A percentile compares a stretch with the other conserved stretches of the same genome.
These are phyloP conservation scores for Colletotrichum eremochloae DNA, from an alignment of 2,329 filamentous ascomycete species.

Conservation along the genomic window DNA sequence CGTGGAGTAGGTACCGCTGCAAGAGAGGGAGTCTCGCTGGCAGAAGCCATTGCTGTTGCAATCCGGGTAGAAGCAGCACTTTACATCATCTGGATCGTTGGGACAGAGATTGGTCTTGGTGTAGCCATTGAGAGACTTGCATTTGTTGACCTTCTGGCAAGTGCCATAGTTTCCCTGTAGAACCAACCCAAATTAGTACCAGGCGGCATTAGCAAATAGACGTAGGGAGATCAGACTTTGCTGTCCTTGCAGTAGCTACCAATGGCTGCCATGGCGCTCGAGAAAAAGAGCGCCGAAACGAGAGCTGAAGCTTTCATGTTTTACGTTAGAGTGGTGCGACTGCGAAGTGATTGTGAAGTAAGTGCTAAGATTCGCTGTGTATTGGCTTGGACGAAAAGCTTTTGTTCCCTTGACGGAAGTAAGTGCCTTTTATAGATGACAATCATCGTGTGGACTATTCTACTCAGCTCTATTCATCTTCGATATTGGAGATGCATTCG, in stretches of 20 bases:
- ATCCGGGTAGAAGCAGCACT: slow-evolving; percentile 37
- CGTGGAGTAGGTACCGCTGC: slow-evolving; percentile 34
- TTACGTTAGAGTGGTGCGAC: not conserved
- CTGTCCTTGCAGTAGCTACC: slow-evolving; percentile 32
- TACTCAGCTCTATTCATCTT: too few relatives aligned
- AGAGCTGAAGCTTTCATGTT: slow-evolving; percentile 22
- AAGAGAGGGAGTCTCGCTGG: slow-evolving; percentile 32
- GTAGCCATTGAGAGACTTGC: slow-evolving; percentile 26
- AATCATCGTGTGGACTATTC: not conserved
- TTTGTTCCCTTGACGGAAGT: not conserved
- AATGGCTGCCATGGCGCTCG: slow-evolving; percentile 27
- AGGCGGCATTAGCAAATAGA: not conserved
- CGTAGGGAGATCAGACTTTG: slow-evolving; percentile 13
- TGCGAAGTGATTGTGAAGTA: not conserved
- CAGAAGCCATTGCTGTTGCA: slow-evolving; percentile 35
- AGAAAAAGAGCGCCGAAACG: slow-evolving; percentile 19
- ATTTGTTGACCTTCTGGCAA: slow-evolving; percentile 36
- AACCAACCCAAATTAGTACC: not conserved
- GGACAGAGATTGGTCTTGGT: slow-evolving; percentile 33
- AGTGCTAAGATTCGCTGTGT: not conserved
- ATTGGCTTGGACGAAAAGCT: not conserved
- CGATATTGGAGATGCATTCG: not conserved
- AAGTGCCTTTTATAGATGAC: slow-evolving; percentile 9
- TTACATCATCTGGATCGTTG: slow-evolving; percentile 35
- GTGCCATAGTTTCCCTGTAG: slow-evolving; percentile 31